Percentiles rank a stretch among this genome's conserved stretches.
These are phyloP conservation scores for Cystobasidium sp. DNA, from an alignment of 1,284 basidiomycete species.

Conservation along the genomic window DNA sequence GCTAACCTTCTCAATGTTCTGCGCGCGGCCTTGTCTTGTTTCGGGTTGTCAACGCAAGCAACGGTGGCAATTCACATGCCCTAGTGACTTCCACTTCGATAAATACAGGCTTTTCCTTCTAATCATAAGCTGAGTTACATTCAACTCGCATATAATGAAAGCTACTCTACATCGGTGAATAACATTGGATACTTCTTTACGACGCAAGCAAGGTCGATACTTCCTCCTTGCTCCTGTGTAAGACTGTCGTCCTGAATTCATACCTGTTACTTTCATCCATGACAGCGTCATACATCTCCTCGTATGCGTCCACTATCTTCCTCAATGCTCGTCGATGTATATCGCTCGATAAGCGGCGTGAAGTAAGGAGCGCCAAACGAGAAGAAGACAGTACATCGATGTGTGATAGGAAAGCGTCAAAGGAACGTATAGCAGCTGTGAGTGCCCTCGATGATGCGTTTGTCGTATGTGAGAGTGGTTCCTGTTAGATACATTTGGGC, in stretches of 20 bases:
- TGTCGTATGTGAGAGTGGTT: conserved; percentile 68
- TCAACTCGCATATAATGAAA: background rate
- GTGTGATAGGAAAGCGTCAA: conserved; percentile 59
- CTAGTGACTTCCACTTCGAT: no score
- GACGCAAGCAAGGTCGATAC: conserved; percentile 58
- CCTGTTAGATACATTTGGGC: conserved; percentile 44
- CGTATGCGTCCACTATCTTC: conserved; percentile 71
- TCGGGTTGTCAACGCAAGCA: no score
- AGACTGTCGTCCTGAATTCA: conserved; percentile 82
- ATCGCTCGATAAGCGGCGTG: conserved; percentile 67
- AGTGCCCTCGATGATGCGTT: conserved; percentile 65
- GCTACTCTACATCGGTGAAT: background rate
- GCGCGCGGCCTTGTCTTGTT: no score
- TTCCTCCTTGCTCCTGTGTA: conserved; percentile 67
- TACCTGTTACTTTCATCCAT: conserved; percentile 75
- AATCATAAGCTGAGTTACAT: background rate
- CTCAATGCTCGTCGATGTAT: conserved; percentile 76
- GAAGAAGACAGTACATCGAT: conserved; percentile 61
- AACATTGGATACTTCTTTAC: background rate
- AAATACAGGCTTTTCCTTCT: no score
- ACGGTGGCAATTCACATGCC: no score
- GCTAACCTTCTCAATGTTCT: no score
- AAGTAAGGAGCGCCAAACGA: conserved; percentile 72
- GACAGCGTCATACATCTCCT: conserved; percentile 65
- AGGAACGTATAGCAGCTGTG: conserved; percentile 61